These are phyloP conservation scores for Hortaea sp. DNA, from an alignment of 2,329 filamentous ascomycete species.

Conservation along the genomic window DNA sequence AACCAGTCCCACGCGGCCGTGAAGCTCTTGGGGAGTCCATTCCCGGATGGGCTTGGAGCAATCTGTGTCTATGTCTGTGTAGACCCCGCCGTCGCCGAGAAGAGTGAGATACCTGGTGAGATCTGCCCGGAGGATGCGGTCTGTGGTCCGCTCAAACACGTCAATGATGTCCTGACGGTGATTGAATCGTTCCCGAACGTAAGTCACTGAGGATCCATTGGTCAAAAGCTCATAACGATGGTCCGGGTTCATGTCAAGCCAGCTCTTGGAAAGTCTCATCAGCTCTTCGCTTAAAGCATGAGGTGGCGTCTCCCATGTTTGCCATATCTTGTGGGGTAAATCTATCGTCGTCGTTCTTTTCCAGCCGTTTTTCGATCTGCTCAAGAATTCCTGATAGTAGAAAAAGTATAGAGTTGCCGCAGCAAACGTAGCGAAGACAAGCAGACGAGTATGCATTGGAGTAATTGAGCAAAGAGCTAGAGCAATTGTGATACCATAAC, in stretches of 20 bases:
- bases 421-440: too few relatives aligned
- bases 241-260: constrained; percentile 5
- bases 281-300: constrained; percentile 4
- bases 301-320: constrained; percentile 5
- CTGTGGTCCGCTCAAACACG: constrained; percentile 4
- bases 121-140: constrained; percentile 10
- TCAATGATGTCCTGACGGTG: constrained; percentile 6
- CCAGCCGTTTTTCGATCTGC: too few relatives aligned
- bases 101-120: constrained; percentile 11
- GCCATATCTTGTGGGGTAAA: constrained; percentile 8
- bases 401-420: background rate
- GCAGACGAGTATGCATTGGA: too few relatives aligned
- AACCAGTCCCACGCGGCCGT: constrained; percentile 4
- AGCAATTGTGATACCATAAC: too few relatives aligned
- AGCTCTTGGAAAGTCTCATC: constrained; percentile 3
- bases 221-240: constrained; percentile 9
- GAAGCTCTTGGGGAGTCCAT: constrained; percentile 8
- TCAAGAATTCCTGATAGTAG: too few relatives aligned
- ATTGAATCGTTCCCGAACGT: constrained; percentile 5
- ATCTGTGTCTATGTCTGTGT: constrained; percentile 13
- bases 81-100: constrained; percentile 11
- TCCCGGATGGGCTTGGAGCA: constrained; percentile 8
- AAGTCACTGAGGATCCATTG: constrained; percentile 4
- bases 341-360: too few relatives aligned
- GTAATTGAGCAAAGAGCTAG: too few relatives aligned